Evolutionary conservation across 306 rosid species (phyloP).

Genomic region (Vigna radiata): DNA sequence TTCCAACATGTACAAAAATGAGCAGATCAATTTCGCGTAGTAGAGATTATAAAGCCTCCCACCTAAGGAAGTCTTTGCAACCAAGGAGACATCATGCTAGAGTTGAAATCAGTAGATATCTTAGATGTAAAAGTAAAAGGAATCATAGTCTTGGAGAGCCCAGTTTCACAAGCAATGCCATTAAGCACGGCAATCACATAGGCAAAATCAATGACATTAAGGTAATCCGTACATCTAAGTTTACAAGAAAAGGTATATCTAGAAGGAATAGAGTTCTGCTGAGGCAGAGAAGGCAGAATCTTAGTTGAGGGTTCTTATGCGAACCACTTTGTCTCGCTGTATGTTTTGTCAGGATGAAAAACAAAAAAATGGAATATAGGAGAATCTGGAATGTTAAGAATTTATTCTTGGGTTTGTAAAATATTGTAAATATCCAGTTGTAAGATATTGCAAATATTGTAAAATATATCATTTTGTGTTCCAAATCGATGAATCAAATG

Average conservation of each 20-base stretch:
- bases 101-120: conserved; percentile 52
- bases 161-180: not conserved
- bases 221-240: conserved; percentile 55
- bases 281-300: conserved; percentile 29
- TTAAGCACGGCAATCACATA: conserved; percentile 37
- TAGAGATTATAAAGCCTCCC: conserved; percentile 54
- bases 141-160: conserved; percentile 33
- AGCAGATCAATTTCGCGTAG: conserved; percentile 47
- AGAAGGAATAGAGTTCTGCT: conserved; percentile 39
- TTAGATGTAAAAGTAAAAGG: conserved; percentile 41
- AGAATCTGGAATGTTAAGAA: too few species aligned
- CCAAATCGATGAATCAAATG: not conserved
- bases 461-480: too few species aligned
- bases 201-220: conserved; percentile 46
- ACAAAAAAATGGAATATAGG: not conserved
- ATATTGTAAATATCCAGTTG: not conserved
- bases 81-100: conserved; percentile 55
- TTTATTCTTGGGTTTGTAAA: too few species aligned
- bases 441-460: too few species aligned
- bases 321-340: conserved; percentile 19
- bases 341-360: conserved; percentile 1
- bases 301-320: not conserved
- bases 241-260: conserved; percentile 50
- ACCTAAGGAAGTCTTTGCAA: conserved; percentile 54
- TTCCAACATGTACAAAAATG: not conserved